Evolutionary conservation across 1,139 yeast species (phyloP).

Genomic region (Yamadazyma atmosphaerica): DNA sequence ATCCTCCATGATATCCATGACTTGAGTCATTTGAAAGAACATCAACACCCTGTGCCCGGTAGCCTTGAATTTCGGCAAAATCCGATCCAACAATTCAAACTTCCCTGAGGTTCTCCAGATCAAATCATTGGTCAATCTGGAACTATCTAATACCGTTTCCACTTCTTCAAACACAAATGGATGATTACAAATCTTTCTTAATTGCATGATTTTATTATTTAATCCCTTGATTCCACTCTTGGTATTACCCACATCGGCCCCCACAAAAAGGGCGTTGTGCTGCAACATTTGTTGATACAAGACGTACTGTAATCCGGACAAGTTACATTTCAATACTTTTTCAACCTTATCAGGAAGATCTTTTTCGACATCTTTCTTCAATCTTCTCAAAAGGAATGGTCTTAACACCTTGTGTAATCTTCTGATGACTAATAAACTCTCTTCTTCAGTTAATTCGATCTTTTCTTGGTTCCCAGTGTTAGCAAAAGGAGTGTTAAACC

Average conservation of each 20-base stretch:
- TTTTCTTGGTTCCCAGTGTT: constrained; percentile 81
- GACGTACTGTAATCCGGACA: constrained; percentile 81
- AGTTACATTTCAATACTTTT: constrained; percentile 90
- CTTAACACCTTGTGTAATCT: constrained; percentile 95
- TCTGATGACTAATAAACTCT: constrained; percentile 86
- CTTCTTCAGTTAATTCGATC: constrained; percentile 85
- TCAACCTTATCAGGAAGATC: constrained; percentile 96
- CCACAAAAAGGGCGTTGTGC: constrained; percentile 64
- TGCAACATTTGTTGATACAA: constrained; percentile 79
- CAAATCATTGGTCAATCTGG: constrained; percentile 62
- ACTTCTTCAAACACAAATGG: constrained; percentile 97
- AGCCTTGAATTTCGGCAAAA: constrained; percentile 71
- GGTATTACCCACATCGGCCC: constrained; percentile 42
- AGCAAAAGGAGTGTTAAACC: constrained; percentile 86
- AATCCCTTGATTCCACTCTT: constrained; percentile 74
- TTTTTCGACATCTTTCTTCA: constrained; percentile 96
- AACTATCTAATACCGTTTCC: constrained; percentile 82
- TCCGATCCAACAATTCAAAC: constrained; percentile 71
- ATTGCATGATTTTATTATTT: constrained; percentile 92
- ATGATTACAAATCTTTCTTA: constrained; percentile 94
- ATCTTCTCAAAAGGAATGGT: constrained; percentile 90
- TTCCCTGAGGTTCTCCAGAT: constrained; percentile 82
- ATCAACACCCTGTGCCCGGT: constrained; percentile 79
- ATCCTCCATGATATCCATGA: constrained; percentile 90
- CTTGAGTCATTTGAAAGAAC: constrained; percentile 86